Percentiles rank a stretch among this genome's conserved stretches.
Conservation (phyloP, 2,329 filamentous ascomycete species). For the Leptographium flavum region DNA sequence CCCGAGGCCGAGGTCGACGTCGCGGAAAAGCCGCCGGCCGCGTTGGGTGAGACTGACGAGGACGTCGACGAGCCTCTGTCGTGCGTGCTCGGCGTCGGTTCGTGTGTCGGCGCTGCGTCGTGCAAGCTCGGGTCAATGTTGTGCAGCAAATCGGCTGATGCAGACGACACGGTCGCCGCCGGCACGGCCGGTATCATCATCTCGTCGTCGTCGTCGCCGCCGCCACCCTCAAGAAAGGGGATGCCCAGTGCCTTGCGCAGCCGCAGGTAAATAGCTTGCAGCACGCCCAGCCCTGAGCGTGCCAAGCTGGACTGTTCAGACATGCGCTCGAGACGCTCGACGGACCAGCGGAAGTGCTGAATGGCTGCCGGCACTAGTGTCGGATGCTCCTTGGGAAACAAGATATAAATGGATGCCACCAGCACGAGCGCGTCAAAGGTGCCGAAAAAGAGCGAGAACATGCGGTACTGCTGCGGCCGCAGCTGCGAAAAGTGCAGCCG, state of each 20-base stretch:
- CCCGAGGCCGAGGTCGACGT: slow-evolving; percentile 1
- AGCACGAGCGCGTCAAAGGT: slow-evolving; percentile 51
- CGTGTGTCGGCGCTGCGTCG: not conserved
- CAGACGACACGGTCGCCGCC: not conserved
- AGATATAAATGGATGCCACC: slow-evolving; percentile 44
- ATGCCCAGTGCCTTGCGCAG: slow-evolving; percentile 34
- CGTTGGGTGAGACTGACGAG: not conserved
- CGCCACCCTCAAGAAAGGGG: slow-evolving; percentile 14
- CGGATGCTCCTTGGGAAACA: slow-evolving; percentile 41
- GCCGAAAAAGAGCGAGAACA: slow-evolving; percentile 44
- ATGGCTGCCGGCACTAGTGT: slow-evolving; percentile 31
- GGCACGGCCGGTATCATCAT: slow-evolving; percentile 8
- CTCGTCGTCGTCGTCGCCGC: slow-evolving; percentile 1
- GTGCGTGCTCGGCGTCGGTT: no score
- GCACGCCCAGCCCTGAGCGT: slow-evolving; percentile 36
- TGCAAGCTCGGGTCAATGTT: slow-evolving; percentile 12
- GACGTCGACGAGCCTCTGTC: not conserved
- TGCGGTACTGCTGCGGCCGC: slow-evolving; percentile 35
- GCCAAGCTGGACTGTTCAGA: slow-evolving; percentile 37
- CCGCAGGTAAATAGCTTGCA: slow-evolving; percentile 38
- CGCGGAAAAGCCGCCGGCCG: slow-evolving; percentile 4
- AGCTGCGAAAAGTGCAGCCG: slow-evolving; percentile 32
- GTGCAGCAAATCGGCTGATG: slow-evolving; percentile 5
- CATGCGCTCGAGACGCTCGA: slow-evolving; percentile 44
- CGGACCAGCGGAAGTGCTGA: slow-evolving; percentile 45